Conservation (phyloP, 306 rosid species). For the Medicago ruthenica region DNA sequence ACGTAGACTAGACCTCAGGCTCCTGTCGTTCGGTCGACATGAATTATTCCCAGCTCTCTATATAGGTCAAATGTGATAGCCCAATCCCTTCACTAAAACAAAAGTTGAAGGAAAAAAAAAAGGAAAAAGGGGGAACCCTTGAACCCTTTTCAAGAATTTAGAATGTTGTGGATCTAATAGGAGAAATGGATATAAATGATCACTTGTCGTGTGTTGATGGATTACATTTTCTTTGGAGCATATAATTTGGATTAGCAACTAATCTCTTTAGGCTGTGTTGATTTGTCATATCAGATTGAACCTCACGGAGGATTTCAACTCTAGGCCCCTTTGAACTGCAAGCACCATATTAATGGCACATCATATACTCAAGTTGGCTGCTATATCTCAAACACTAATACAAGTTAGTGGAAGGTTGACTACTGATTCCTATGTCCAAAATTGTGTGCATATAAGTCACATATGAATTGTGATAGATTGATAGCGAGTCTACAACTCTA, state of each 20-base stretch:
- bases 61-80: neutral
- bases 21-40: no score
- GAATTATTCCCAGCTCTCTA: no score
- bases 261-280: slow-evolving; percentile 16
- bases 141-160: neutral
- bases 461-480: neutral
- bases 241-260: slow-evolving; percentile 13
- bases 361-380: neutral
- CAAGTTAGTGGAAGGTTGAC: slow-evolving; percentile 53
- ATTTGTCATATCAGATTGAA: slow-evolving; percentile 43
- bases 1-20: no score
- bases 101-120: neutral
- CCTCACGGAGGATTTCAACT: slow-evolving; percentile 21
- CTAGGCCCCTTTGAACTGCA: slow-evolving; percentile 39
- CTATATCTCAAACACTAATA: slow-evolving; percentile 26
- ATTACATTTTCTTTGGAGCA: slow-evolving; percentile 9
- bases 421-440: slow-evolving; percentile 11
- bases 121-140: neutral
- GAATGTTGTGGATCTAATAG: slow-evolving; percentile 7
- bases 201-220: slow-evolving; percentile 27
- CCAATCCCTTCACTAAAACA: neutral
- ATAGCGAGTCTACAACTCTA: neutral
- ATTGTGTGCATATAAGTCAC: neutral
- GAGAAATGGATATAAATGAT: slow-evolving; percentile 10
- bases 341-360: slow-evolving; percentile 26